Evolutionary conservation across 768 basidiomycete species (phyloP), one percentile per base, ranked within the genome.

Genomic region (Mycena latifolia): DNA sequence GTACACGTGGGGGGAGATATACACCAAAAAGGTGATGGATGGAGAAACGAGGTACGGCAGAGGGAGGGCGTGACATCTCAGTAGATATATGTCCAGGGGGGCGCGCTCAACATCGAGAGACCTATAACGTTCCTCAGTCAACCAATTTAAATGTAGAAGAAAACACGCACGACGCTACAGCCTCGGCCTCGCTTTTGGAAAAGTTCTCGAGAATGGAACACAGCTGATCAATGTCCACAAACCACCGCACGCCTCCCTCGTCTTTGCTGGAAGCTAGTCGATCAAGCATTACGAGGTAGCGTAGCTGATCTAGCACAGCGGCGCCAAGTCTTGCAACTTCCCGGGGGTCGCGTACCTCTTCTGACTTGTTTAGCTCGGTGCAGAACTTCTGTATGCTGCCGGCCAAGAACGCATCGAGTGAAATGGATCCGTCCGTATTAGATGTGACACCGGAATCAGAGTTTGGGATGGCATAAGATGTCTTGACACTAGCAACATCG

Each of bases 271-370:
- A 79, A 0, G 93, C 92, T 18, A 94, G 77, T 22, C 82, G 81
- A 71, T 95, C 93, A 14, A 94, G 79, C 78, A 87, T 84, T 76
- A 93, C 90, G 24, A 95, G 82, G 76, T 93, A 91, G 27, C 80
- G 82, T 14, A 94, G 74, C 67, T 91, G 85, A 29, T 86, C 81
- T 50, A 86, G 77, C 8, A 92, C 81, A 24, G 77, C 72, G 48
- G 76, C 77, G 3, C 86, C 86, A 27, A 87, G 74, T 37, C 75
- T 76, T 14, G 86, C 85, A 24, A 88, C 90, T 66, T 85, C 80
- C 33, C 85, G 75, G 4, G 83, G 82, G 72, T 89, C 84, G 58
- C 87, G 84, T n/a, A 66, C 66, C 18, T 79, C 81, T 46, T 84
- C 84, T 5, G 78, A 72, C 71, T 86, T 86, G 73, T 89, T 89